A percentile compares a stretch with the other conserved stretches of the same genome.
Evolutionary conservation across 106 monocot genomes (phyloP).

Genomic region (Acorus gramineus): DNA sequence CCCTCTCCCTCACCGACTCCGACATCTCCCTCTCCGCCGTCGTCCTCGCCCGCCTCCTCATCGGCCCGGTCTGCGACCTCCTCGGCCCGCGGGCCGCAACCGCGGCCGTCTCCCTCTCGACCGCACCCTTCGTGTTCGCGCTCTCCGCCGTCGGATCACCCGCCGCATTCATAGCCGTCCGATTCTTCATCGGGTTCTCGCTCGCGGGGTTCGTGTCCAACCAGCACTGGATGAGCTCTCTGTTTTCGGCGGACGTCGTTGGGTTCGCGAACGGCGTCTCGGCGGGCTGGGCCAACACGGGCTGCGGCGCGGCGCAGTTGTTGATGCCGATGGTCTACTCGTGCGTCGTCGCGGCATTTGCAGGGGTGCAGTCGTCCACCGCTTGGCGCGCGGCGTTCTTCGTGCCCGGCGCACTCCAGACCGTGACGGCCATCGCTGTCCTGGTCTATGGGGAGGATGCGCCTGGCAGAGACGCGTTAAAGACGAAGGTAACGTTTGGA

Average conservation of each 20-base stretch:
- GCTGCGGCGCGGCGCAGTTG: background rate
- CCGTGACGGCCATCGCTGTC: background rate
- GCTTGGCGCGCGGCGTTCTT: background rate
- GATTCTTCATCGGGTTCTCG: background rate
- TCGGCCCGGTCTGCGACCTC: no score
- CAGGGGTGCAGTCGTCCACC: background rate
- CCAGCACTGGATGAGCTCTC: constrained; percentile 3
- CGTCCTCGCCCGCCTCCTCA: no score
- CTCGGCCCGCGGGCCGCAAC: no score
- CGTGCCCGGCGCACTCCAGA: background rate
- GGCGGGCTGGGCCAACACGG: background rate
- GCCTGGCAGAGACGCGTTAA: background rate
- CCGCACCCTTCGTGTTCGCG: background rate
- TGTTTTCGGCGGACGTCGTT: background rate
- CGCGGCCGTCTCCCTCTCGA: background rate
- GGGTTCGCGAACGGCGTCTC: constrained; percentile 1
- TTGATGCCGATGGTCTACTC: constrained; percentile 1
- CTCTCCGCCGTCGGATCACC: background rate
- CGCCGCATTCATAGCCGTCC: background rate
- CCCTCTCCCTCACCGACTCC: no score
- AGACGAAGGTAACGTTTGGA: no score
- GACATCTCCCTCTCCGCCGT: no score
- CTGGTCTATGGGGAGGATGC: background rate
- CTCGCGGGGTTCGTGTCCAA: background rate
- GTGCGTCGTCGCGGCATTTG: background rate